These are phyloP conservation scores for Rhodotorula sp. DNA, from an alignment of 1,284 basidiomycete species.

Conservation along the genomic window DNA sequence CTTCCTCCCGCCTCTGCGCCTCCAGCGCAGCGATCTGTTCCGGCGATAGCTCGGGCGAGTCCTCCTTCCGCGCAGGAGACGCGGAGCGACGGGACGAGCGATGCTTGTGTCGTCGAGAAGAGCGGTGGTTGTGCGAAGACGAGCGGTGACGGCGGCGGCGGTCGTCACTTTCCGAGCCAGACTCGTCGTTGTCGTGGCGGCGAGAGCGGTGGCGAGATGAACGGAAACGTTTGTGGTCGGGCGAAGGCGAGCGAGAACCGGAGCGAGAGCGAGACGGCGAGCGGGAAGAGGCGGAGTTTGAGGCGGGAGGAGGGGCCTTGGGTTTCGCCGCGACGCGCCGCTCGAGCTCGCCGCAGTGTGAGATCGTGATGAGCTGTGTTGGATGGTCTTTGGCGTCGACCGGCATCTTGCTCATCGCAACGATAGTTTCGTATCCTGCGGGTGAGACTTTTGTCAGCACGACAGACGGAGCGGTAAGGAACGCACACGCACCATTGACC, in stretches of 20 bases:
- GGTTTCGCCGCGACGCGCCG: conserved; percentile 38
- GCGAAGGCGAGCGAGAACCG: conserved; percentile 17
- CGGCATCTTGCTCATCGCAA: conserved; percentile 50
- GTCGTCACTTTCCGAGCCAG: background rate
- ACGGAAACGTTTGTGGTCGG: conserved; percentile 21
- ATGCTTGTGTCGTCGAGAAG: background rate
- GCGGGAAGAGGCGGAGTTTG: conserved; percentile 1
- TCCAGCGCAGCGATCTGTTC: conserved; percentile 18
- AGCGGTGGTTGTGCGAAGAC: conserved; percentile 4
- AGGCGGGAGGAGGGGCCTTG: background rate
- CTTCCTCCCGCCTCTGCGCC: conserved; percentile 10
- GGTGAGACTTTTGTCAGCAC: background rate
- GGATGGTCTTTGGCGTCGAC: conserved; percentile 59
- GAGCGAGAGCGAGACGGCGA: conserved; percentile 18
- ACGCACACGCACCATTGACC: conserved; percentile 46
- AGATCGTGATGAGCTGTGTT: conserved; percentile 65
- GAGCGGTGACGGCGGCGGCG: background rate
- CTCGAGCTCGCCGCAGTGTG: conserved; percentile 80
- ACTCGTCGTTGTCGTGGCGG: background rate
- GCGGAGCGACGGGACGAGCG: background rate
- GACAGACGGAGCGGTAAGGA: too few relatives aligned
- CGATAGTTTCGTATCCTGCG: conserved; percentile 52
- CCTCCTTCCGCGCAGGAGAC: background rate
- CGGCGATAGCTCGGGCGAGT: conserved; percentile 12
- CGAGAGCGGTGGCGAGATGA: conserved; percentile 5